A percentile compares a stretch with the other conserved stretches of the same genome.
phyloP scores from a whole-genome alignment of 768 basidiomycete genomes.

The Cystofilobasidium bisporidii region DNA sequence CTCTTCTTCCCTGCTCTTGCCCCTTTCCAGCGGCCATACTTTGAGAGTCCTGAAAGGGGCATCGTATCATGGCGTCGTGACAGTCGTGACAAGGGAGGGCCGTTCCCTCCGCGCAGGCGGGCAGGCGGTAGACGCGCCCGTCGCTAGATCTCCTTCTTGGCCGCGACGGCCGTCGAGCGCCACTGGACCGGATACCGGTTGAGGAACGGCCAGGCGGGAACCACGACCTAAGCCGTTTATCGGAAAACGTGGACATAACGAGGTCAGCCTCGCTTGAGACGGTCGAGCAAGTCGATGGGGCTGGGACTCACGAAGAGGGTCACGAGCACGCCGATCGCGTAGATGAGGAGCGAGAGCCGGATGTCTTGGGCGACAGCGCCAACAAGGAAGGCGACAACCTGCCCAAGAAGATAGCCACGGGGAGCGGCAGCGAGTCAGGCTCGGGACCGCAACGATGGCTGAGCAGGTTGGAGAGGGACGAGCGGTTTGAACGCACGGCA shows the following conservation, averaged over 20 bases:
- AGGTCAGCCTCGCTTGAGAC: neutral
- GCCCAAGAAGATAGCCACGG: neutral
- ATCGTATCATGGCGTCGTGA: neutral
- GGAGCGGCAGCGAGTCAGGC: too few relatives aligned
- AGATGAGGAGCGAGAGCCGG: neutral
- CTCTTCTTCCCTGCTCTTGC: too few relatives aligned
- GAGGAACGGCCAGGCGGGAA: conserved; percentile 5
- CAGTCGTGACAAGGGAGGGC: neutral
- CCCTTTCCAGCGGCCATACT: too few relatives aligned
- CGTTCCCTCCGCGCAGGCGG: too few relatives aligned
- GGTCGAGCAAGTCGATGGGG: neutral
- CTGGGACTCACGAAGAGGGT: neutral
- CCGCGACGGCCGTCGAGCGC: neutral
- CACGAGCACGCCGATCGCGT: neutral
- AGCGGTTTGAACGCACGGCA: neutral
- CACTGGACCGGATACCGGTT: conserved; percentile 9
- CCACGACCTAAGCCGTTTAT: neutral
- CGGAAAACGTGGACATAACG: too few relatives aligned
- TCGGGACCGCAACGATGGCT: too few relatives aligned
- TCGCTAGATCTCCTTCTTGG: neutral
- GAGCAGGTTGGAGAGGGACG: neutral
- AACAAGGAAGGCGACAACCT: conserved; percentile 10
- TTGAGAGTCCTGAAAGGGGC: too few relatives aligned
- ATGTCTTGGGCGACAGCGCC: neutral
- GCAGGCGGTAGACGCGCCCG: too few relatives aligned